Evolutionary conservation across 1,139 yeast species (phyloP).

Genomic region (Meyerozyma athensensis): DNA sequence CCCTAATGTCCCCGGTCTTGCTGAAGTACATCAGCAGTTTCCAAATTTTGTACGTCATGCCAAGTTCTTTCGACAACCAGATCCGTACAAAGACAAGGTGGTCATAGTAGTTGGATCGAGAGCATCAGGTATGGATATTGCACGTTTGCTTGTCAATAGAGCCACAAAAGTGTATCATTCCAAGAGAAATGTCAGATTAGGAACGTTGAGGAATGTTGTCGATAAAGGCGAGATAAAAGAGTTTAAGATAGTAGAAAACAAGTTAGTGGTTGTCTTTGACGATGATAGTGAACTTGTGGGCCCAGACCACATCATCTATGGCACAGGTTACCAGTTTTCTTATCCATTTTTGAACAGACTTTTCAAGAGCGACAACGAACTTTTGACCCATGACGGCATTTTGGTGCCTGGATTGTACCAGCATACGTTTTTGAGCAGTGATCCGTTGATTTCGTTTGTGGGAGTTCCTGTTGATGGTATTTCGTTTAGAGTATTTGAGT

Average conservation of each 20-base stretch:
- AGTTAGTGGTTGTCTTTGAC: slow-evolving; percentile 23
- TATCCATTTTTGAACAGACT: slow-evolving; percentile 34
- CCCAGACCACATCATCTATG: slow-evolving; percentile 37
- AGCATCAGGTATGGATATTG: slow-evolving; percentile 42
- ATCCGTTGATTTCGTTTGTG: slow-evolving; percentile 33
- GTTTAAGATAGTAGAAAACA: slow-evolving; percentile 12
- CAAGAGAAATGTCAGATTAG: slow-evolving; percentile 16
- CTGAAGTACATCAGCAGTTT: slow-evolving; percentile 22
- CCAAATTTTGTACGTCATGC: slow-evolving; percentile 35
- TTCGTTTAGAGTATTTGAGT: slow-evolving; percentile 41
- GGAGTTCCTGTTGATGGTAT: slow-evolving; percentile 42
- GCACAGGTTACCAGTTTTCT: slow-evolving; percentile 42
- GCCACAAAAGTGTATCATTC: slow-evolving; percentile 27
- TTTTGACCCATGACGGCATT: slow-evolving; percentile 25
- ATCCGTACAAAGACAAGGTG: slow-evolving; percentile 23
- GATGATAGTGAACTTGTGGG: slow-evolving; percentile 23
- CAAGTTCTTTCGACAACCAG: slow-evolving; percentile 31
- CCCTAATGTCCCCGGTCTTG: slow-evolving; percentile 41
- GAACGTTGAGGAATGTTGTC: slow-evolving; percentile 8
- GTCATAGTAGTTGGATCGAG: slow-evolving; percentile 41
- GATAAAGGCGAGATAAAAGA: slow-evolving; percentile 22
- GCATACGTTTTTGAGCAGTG: slow-evolving; percentile 34
- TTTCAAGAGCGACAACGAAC: slow-evolving; percentile 12
- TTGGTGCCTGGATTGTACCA: slow-evolving; percentile 28
- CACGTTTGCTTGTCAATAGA: slow-evolving; percentile 20